Evolutionary conservation across 345 rosid genomes (phyloP).

Genomic region (Melaleuca quinquenervia): DNA sequence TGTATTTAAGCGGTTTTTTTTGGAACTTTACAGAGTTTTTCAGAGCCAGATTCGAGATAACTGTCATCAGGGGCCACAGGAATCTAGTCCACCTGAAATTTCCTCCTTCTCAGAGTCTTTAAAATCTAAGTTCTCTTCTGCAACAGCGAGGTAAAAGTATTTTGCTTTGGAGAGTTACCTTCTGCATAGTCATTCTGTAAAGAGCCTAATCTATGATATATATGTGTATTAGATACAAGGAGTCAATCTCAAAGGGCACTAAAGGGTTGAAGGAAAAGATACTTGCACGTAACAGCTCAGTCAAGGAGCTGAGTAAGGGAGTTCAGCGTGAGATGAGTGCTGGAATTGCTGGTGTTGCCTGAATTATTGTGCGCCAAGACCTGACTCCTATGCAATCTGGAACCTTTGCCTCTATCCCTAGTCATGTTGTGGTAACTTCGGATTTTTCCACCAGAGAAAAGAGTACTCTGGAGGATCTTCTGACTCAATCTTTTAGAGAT

Average conservation of each 20-base stretch:
- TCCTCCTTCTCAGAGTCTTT: constrained; percentile 61
- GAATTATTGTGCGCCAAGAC: constrained; percentile 69
- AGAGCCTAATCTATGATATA: background rate
- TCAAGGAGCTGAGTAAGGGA: constrained; percentile 85
- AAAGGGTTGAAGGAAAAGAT: constrained; percentile 56
- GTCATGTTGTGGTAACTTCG: constrained; percentile 15
- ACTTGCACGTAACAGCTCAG: constrained; percentile 57
- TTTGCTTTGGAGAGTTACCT: background rate
- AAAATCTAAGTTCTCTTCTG: constrained; percentile 58
- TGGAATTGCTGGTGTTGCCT: constrained; percentile 70
- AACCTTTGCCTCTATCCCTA: constrained; percentile 21
- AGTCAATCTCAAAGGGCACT: constrained; percentile 70
- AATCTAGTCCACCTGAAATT: constrained; percentile 26
- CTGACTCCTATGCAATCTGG: constrained; percentile 47
- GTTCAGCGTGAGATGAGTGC: constrained; percentile 85
- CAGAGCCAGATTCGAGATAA: constrained; percentile 3
- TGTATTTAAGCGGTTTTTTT: too few relatives aligned
- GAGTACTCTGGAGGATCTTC: constrained; percentile 22
- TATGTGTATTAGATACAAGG: constrained; percentile 54
- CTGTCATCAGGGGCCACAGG: constrained; percentile 10
- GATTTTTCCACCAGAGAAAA: constrained; percentile 45
- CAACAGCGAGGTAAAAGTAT: constrained; percentile 46
- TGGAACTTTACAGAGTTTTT: constrained; percentile 18
- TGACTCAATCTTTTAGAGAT: constrained; percentile 2
- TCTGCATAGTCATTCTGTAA: background rate